phyloP scores from a whole-genome alignment of 2,329 filamentous ascomycete genomes.

The Fusarium sp. region DNA sequence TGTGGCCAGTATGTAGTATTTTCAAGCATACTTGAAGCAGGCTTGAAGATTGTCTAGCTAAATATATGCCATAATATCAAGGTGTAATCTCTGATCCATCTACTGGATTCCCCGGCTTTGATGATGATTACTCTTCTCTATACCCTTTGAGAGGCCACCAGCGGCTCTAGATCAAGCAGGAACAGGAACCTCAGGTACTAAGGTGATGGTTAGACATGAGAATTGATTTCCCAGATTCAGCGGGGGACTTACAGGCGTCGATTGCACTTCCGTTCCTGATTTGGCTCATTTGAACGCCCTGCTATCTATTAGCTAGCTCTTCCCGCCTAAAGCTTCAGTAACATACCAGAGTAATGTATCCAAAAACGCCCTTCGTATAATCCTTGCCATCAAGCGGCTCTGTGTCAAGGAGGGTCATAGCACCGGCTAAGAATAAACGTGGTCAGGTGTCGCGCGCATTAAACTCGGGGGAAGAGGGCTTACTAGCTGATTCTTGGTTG shows the following conservation, averaged over 20 bases:
- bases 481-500: not conserved
- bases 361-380: not conserved
- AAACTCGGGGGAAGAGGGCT: not conserved
- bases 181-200: not conserved
- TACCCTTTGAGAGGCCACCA: not conserved
- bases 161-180: not conserved
- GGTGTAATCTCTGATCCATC: not conserved
- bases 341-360: not conserved
- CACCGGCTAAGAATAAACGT: not conserved
- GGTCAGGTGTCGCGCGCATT: not conserved
- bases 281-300: not conserved
- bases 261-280: not conserved
- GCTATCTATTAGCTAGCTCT: not conserved
- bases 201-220: not conserved
- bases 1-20: not conserved
- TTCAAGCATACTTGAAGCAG: not conserved
- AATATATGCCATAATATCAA: not conserved
- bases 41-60: not conserved
- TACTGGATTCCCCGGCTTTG: not conserved
- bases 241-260: not conserved
- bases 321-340: not conserved
- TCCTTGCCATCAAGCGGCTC: not conserved
- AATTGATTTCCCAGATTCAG: not conserved
- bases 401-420: not conserved
- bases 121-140: not conserved